Conservation (phyloP, 805 yeast species). For the Saturnispora zaruensis region DNA sequence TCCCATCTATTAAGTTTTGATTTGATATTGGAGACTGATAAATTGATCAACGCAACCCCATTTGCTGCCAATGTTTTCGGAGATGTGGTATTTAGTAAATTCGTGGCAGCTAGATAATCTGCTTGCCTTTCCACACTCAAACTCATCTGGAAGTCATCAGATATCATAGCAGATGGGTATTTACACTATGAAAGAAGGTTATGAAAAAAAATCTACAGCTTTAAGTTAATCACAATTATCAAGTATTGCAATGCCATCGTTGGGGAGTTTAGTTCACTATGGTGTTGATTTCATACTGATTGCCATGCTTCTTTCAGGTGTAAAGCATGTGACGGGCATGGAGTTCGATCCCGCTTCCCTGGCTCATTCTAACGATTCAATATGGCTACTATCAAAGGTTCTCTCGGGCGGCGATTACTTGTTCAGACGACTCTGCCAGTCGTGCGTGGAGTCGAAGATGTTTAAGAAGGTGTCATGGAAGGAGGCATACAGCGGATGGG, state of each 20-base stretch:
- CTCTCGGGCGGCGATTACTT: slow-evolving; percentile 53
- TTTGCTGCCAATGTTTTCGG: slow-evolving; percentile 57
- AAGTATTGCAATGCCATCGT: slow-evolving; percentile 3
- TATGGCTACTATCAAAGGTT: slow-evolving; percentile 38
- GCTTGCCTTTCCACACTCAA: slow-evolving; percentile 38
- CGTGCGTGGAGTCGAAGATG: slow-evolving; percentile 40
- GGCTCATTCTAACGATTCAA: slow-evolving; percentile 40
- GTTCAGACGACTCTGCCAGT: slow-evolving; percentile 40
- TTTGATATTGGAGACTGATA: slow-evolving; percentile 49
- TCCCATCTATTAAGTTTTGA: slow-evolving; percentile 76
- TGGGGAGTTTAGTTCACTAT: slow-evolving; percentile 62
- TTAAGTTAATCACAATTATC: neutral
- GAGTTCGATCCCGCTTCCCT: slow-evolving; percentile 19
- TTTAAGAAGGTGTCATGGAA: slow-evolving; percentile 35
- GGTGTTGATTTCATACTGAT: slow-evolving; percentile 70
- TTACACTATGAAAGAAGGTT: neutral
- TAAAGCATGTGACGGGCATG: slow-evolving; percentile 76
- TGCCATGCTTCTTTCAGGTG: slow-evolving; percentile 78
- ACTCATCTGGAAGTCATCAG: neutral
- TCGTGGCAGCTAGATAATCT: slow-evolving; percentile 41
- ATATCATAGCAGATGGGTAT: neutral
- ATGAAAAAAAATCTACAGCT: neutral
- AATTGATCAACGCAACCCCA: slow-evolving; percentile 71
- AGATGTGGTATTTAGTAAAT: slow-evolving; percentile 38
- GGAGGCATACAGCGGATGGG: slow-evolving; percentile 10